Evolutionary conservation across 2,329 filamentous ascomycete genomes (phyloP).

Genomic region (Hirsutella rhossiliensis): DNA sequence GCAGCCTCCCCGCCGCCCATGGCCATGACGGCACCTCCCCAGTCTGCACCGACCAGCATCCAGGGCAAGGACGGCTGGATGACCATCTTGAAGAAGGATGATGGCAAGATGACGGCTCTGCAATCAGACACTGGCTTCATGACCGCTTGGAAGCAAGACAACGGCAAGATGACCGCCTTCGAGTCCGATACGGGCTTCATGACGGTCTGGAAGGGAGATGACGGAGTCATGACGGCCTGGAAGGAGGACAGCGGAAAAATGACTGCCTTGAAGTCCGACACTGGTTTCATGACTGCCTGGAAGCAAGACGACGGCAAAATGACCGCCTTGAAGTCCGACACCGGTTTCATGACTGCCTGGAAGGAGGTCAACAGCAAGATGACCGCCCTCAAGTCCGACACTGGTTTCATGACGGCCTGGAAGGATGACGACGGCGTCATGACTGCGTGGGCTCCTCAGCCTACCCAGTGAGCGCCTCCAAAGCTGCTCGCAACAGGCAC

Average conservation of each 20-base stretch:
- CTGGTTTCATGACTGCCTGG: constrained; percentile 1
- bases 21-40: background rate
- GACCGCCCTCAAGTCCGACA: constrained; percentile 9
- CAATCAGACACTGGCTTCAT: background rate
- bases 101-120: background rate
- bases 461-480: constrained; percentile 1
- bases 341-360: constrained; percentile 1
- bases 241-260: background rate
- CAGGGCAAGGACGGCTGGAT: background rate
- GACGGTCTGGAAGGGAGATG: background rate
- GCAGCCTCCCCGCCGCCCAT: background rate
- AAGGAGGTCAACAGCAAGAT: background rate
- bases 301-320: background rate
- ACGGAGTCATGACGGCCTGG: background rate
- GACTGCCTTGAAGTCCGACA: constrained; percentile 10
- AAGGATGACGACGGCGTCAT: background rate
- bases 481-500: background rate
- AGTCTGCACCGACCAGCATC: background rate
- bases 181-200: background rate
- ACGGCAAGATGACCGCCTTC: background rate
- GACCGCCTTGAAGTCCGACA: constrained; percentile 9
- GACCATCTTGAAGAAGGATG: background rate
- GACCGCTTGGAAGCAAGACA: constrained; percentile 9
- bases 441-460: constrained; percentile 2
- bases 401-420: constrained; percentile 1